Evolutionary conservation across 768 basidiomycete genomes (phyloP).

Genomic region (Suillus hirtellus): DNA sequence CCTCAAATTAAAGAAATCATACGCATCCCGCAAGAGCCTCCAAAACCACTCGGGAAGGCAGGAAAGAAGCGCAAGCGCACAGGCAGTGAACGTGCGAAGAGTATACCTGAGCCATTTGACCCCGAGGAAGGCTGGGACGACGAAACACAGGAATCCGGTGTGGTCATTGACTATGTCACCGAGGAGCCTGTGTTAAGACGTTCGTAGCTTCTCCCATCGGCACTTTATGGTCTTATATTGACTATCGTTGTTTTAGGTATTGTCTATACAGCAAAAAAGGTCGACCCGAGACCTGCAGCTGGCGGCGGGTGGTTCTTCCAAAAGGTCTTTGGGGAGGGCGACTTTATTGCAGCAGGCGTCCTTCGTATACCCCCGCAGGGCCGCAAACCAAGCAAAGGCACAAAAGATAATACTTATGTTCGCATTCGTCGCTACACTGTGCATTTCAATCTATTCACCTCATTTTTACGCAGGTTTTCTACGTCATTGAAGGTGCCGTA

Average conservation of each 20-base stretch:
- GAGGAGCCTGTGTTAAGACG: conserved; percentile 67
- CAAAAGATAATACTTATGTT: conserved; percentile 94
- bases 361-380: conserved; percentile 76
- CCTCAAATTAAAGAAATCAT: conserved; percentile 69
- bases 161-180: conserved; percentile 67
- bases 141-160: conserved; percentile 62
- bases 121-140: conserved; percentile 88
- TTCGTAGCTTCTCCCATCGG: conserved; percentile 42
- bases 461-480: conserved; percentile 54
- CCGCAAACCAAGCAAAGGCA: conserved; percentile 84
- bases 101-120: conserved; percentile 33
- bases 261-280: conserved; percentile 71
- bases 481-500: conserved; percentile 86
- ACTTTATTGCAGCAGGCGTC: conserved; percentile 90
- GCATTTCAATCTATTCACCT: neutral
- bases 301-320: conserved; percentile 81
- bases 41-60: conserved; percentile 46
- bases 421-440: conserved; percentile 29
- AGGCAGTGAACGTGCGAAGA: conserved; percentile 35
- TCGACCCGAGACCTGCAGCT: conserved; percentile 58
- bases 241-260: conserved; percentile 53
- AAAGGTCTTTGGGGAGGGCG: conserved; percentile 88
- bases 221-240: conserved; percentile 2
- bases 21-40: conserved; percentile 51
- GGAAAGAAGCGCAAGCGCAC: conserved; percentile 37